phyloP scores from a whole-genome alignment of 352 stramenopile species.

The Phytophthora citrophthora region DNA sequence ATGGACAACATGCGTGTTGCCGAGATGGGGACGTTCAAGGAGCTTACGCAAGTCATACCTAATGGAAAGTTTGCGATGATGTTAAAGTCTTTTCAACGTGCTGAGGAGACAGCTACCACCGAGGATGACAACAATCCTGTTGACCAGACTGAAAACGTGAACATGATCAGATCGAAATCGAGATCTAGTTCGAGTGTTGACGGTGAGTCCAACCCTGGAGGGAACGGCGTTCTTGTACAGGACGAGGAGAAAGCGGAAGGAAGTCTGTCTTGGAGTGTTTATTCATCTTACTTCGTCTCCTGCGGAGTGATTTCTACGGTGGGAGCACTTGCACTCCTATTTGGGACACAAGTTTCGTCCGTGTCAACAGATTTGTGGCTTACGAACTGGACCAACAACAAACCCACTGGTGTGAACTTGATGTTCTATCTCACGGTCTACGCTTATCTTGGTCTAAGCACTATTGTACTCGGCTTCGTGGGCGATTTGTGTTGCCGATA shows the following conservation, averaged over 20 bases:
- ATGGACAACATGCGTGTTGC: slow-evolving; percentile 72
- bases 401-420: slow-evolving; percentile 29
- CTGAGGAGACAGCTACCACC: slow-evolving; percentile 6
- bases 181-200: slow-evolving; percentile 17
- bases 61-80: slow-evolving; percentile 56
- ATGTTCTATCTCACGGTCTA: slow-evolving; percentile 63
- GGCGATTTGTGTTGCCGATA: slow-evolving; percentile 56
- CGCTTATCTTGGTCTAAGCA: slow-evolving; percentile 58
- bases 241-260: slow-evolving; percentile 55
- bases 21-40: slow-evolving; percentile 67
- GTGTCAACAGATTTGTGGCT: slow-evolving; percentile 77
- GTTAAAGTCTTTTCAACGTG: slow-evolving; percentile 31
- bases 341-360: slow-evolving; percentile 53
- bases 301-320: slow-evolving; percentile 47
- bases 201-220: not conserved
- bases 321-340: slow-evolving; percentile 42
- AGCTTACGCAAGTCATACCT: slow-evolving; percentile 46
- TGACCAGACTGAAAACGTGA: not conserved
- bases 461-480: slow-evolving; percentile 56
- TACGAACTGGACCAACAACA: slow-evolving; percentile 55
- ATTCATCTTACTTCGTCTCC: slow-evolving; percentile 55
- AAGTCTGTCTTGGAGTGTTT: slow-evolving; percentile 45
- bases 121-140: slow-evolving; percentile 3
- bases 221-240: slow-evolving; percentile 39
- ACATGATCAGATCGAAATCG: slow-evolving; percentile 13